Base-by-base conservation (phyloP, 2,329 filamentous ascomycete species). In the Epichloe scottii region DNA sequence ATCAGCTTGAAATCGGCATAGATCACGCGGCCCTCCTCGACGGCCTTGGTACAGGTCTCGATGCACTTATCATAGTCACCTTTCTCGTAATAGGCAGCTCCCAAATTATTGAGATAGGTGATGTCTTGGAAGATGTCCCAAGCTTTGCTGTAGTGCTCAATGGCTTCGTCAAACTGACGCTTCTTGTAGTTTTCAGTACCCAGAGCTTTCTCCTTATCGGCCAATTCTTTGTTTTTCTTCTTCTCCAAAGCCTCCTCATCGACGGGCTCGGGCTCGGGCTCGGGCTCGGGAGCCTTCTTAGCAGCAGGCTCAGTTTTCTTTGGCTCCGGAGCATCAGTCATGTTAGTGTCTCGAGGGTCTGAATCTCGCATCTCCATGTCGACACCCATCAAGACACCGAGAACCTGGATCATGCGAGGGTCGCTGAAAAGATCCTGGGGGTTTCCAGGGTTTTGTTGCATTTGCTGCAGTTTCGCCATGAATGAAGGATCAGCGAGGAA, bases 161-260 rank as follows among this genome's bases (percentile, higher is more conserved):
- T 96, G 48, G 93, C 93, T 63, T 86, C 82, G 62, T 97, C 93
- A 59, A 98, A 96, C 65, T 96, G 84, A 59, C 89, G 85, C 80
- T 97, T 97, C 84, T 98, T 98, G 78, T 98, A 98, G 68, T 85
- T 84, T 60, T 93, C 89, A 14, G 91, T 98, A 52, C 93, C 93
- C 52, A 94, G 75, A 33, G 84, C 87, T 81, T 98, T 98, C 71
- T 96, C 87, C 66, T 89, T 87, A 61, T 98, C 93, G 43, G 90
- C 93, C 56, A 86, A 88, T 62, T 85, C 87, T 75, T 97, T 95
- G 40, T 89, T 88, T 75, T 93, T 87, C 71, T 87, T 87, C 71
- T 90, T 89, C 54, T 86, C 87, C 51, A 82, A 66, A 0, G 84
- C 78, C 67, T 97, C 93, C 62, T 95, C 89, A 58, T 95, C 89